Evolutionary conservation across 352 stramenopile species (phyloP), one percentile per base, ranked within the genome.

Genomic region (Albugo candida): DNA sequence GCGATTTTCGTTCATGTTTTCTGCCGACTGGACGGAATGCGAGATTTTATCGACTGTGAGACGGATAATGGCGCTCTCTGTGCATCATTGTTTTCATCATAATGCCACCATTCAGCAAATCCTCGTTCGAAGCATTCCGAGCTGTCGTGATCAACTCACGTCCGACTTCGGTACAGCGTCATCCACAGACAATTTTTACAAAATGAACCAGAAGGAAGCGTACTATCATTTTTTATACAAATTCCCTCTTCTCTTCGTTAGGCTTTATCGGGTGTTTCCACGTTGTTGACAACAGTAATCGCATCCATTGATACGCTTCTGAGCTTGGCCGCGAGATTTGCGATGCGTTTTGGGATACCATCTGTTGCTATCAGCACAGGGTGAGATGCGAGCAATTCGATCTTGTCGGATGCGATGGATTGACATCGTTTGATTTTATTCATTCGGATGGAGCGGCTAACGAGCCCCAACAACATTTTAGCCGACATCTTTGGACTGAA

Each of bases 51-150:
- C 72, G 45, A 85, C 72, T 0, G 61, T 87, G 14, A 70, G 60
- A 38, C 72, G 77, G 24, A 74, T 87, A 47, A 40, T 91, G 35
- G 72, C 70, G n/a, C 87, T 91, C 43, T 72, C 74, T 0, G 73
- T 84, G 44, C 77, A 91, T 54, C 77, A 91, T 53, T 82, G 63
- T 51, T 87, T 91, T 54, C 77, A 91, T 60, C 77, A 91, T 59
- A 87, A 87, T 53, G 74, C 75, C 45, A 48, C 87, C 45, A 72
- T 80, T 37, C 81, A 83, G 52, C 60, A 85, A 41, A 54, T 91
- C 45, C 54, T 87, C 45, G 58, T 58, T 13, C 61, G 76, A 42
- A 67, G 86, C 47, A 86, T 85, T 44, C 73, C 75, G 2, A 34
- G 60, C 10, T 31, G 24, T 43, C 8, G 3, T 8, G 45, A 72